Evolutionary conservation across 306 rosid species (phyloP), one percentile per base, ranked within the genome.

Genomic region (Astragalus glycyphyllos): DNA sequence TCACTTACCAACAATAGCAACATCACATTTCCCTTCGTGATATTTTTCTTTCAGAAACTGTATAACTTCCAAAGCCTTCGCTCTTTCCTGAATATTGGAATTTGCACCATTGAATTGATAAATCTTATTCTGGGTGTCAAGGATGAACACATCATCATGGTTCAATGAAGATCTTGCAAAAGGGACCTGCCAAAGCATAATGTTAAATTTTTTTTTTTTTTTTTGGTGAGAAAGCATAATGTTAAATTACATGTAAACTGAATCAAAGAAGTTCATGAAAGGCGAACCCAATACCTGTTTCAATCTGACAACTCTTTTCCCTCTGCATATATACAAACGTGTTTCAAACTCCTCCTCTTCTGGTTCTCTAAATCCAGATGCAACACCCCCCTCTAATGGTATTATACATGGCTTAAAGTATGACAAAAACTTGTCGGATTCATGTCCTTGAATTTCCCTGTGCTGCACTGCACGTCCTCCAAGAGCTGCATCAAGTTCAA

Each of bases 391-490:
- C 72, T 89, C 97, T 85, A 91, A 72, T 47, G 99, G 99, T 80
- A 94, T 86, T 38, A 94, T 89, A 80, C 99, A 94, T 34, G 99
- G 97, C 81, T 79, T 94, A 80, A 94, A 94, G 75, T 89, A 87
- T 35, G 99, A 94, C 83, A 94, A 89, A 75, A 94, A 91, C 72
- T 89, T 94, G 81, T 94, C 95, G 14, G 99, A 86, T 81, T 94
- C 99, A 68, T 94, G 84, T 58, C 99, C 97, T 74, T 94, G 97
- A 68, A 91, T 67, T 91, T 94, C 99, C 68, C 97, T 86, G 81
- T 91, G 81, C 79, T 94, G 99, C 69, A 91, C 97, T 26, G 96
- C 97, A 57, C 99, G 97, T 60, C 99, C 99, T 38, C 99, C 97
- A 51, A 94, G 92, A 77, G 84, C 84, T 6, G 95, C 81, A 71